phyloP scores from a whole-genome alignment of 768 basidiomycete genomes.

The Kwoniella dendrophila region DNA sequence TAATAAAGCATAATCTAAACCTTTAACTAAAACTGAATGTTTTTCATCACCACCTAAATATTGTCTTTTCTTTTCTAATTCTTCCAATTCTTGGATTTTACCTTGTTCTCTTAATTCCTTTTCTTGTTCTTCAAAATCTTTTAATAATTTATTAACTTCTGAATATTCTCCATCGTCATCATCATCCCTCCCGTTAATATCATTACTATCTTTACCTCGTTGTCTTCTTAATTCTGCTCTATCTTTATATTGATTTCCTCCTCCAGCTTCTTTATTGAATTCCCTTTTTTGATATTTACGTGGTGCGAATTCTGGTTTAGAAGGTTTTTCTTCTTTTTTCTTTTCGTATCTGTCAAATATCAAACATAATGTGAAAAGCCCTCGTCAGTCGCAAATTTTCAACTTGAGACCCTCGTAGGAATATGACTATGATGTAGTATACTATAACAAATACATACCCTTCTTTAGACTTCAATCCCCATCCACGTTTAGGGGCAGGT shows the following conservation, averaged over 20 bases:
- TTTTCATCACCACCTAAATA: constrained; percentile 83
- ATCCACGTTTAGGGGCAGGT: constrained; percentile 27
- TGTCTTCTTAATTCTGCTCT: constrained; percentile 52
- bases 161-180: constrained; percentile 51
- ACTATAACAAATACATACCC: constrained; percentile 24
- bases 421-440: too few species aligned
- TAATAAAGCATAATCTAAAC: constrained; percentile 78
- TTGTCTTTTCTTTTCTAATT: constrained; percentile 73
- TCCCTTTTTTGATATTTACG: constrained; percentile 41
- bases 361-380: too few species aligned
- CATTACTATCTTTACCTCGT: too few species aligned
- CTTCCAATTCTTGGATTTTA: constrained; percentile 22
- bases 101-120: constrained; percentile 56
- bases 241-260: constrained; percentile 51
- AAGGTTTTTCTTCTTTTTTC: constrained; percentile 24
- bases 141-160: constrained; percentile 76
- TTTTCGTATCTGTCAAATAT: constrained; percentile 11
- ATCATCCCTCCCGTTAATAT: too few species aligned
- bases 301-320: constrained; percentile 40
- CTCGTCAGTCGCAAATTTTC: too few species aligned
- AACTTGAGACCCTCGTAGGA: too few species aligned
- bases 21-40: constrained; percentile 82
- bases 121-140: constrained; percentile 74
- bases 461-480: constrained; percentile 12
- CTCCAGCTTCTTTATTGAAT: neutral